These are phyloP conservation scores for Boletus vermiculosoides DNA, from an alignment of 768 basidiomycete species.

Conservation along the genomic window DNA sequence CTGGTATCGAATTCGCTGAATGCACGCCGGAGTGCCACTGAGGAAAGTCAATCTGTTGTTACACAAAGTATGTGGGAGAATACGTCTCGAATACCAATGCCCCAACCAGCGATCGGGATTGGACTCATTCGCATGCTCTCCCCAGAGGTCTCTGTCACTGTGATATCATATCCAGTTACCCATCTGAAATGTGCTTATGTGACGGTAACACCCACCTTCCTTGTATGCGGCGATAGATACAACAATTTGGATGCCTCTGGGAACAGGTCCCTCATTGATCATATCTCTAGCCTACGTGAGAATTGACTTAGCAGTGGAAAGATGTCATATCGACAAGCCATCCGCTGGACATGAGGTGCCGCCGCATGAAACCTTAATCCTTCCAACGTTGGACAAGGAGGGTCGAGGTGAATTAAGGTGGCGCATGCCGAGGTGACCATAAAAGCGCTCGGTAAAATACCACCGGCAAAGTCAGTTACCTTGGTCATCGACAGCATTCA, in stretches of 20 bases:
- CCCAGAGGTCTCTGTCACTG: slow-evolving; percentile 25
- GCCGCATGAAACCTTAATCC: slow-evolving; percentile 46
- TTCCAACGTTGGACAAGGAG: slow-evolving; percentile 33
- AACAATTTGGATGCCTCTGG: slow-evolving; percentile 49
- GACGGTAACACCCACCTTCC: slow-evolving; percentile 32
- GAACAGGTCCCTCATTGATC: slow-evolving; percentile 44
- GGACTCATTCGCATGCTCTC: slow-evolving; percentile 25
- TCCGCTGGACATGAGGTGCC: slow-evolving; percentile 47
- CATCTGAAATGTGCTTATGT: neutral
- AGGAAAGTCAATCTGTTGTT: slow-evolving; percentile 18
- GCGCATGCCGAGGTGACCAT: neutral
- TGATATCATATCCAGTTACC: neutral
- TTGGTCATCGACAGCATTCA: slow-evolving; percentile 39
- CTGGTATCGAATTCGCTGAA: neutral
- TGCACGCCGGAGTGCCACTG: slow-evolving; percentile 14
- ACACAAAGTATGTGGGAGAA: neutral
- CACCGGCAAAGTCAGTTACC: slow-evolving; percentile 5
- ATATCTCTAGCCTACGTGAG: slow-evolving; percentile 42
- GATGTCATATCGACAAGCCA: slow-evolving; percentile 50
- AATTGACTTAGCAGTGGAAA: slow-evolving; percentile 55
- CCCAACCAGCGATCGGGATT: slow-evolving; percentile 15
- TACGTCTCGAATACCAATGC: slow-evolving; percentile 8
- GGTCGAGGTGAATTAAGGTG: slow-evolving; percentile 13
- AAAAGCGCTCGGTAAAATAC: neutral
- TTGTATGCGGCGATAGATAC: slow-evolving; percentile 50